Percentiles rank a stretch among this genome's conserved stretches.
phyloP scores from a whole-genome alignment of 2,329 filamentous ascomycete species.

The Rutstroemia sp. region DNA sequence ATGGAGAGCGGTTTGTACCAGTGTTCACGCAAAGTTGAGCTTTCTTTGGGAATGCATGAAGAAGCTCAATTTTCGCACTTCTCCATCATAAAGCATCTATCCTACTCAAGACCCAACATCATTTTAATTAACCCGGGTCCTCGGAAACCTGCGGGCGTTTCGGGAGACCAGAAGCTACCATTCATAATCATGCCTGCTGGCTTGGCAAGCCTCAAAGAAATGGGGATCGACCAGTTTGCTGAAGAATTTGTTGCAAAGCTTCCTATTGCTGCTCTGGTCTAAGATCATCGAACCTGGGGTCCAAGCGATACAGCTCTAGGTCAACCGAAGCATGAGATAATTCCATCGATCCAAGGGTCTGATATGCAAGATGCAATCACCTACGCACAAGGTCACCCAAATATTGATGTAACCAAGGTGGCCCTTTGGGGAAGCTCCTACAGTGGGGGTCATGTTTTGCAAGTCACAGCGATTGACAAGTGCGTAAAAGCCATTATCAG shows the following conservation, averaged over 20 bases:
- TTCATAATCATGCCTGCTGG: constrained; percentile 21
- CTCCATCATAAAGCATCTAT: too few species aligned
- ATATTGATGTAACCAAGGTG: constrained; percentile 30
- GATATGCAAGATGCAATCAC: constrained; percentile 34
- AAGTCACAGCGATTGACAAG: constrained; percentile 32
- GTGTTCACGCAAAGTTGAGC: too few species aligned
- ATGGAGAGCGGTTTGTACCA: too few species aligned
- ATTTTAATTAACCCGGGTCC: neutral
- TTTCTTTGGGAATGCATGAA: too few species aligned
- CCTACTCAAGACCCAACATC: neutral
- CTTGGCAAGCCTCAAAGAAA: constrained; percentile 21
- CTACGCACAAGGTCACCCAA: constrained; percentile 27
- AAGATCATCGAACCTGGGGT: constrained; percentile 31
- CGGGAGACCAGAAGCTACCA: constrained; percentile 9
- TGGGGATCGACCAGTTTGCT: constrained; percentile 22
- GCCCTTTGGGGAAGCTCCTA: constrained; percentile 33
- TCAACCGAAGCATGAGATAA: constrained; percentile 29
- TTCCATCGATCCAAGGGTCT: constrained; percentile 26
- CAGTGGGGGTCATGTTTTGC: constrained; percentile 34
- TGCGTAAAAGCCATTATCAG: constrained; percentile 34
- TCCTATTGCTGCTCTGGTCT: constrained; percentile 28
- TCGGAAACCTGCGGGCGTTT: constrained; percentile 1
- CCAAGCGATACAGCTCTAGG: constrained; percentile 25
- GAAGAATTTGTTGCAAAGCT: constrained; percentile 18
- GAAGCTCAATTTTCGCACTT: too few species aligned